Conservation (phyloP, 345 rosid species). For the sweet orange (Citrus sinensis) region DNA sequence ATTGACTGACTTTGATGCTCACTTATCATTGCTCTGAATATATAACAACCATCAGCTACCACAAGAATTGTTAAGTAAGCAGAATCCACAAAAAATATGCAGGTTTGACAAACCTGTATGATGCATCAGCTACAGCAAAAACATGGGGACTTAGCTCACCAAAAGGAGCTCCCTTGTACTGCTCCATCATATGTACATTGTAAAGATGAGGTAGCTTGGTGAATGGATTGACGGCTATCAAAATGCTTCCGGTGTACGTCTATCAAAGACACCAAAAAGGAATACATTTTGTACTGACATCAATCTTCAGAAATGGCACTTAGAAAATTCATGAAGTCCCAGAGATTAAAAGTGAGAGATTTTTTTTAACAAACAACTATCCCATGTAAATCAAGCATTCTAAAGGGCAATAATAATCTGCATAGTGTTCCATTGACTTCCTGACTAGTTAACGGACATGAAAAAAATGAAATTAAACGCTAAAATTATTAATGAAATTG, state of each 20-base stretch:
- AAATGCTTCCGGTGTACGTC: constrained; percentile 99
- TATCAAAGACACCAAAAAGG: constrained; percentile 22
- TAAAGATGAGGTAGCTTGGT: constrained; percentile 99
- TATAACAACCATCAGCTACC: constrained; percentile 27
- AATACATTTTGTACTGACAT: not conserved
- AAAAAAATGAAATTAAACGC: not conserved
- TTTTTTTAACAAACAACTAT: not conserved
- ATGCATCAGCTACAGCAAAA: constrained; percentile 97
- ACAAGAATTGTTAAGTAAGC: constrained; percentile 24
- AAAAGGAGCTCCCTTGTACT: constrained; percentile 92
- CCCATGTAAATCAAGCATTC: not conserved
- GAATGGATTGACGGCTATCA: constrained; percentile 97
- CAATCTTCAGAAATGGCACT: constrained; percentile 2
- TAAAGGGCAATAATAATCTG: not conserved
- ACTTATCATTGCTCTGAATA: constrained; percentile 83
- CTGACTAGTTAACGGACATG: not conserved
- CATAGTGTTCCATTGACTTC: constrained; percentile 2
- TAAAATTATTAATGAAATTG: not conserved
- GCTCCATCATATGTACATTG: constrained; percentile 97
- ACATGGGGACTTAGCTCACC: constrained; percentile 99
- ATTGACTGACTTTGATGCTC: constrained; percentile 91
- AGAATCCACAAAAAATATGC: constrained; percentile 2
- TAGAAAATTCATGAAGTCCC: not conserved
- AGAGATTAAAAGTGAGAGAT: not conserved
- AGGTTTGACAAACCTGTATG: constrained; percentile 63